Percentiles rank a stretch among this genome's conserved stretches.
These are phyloP conservation scores for Funneliformis mosseae DNA, from an alignment of 192 early-diverging fungal species.

Conservation along the genomic window DNA sequence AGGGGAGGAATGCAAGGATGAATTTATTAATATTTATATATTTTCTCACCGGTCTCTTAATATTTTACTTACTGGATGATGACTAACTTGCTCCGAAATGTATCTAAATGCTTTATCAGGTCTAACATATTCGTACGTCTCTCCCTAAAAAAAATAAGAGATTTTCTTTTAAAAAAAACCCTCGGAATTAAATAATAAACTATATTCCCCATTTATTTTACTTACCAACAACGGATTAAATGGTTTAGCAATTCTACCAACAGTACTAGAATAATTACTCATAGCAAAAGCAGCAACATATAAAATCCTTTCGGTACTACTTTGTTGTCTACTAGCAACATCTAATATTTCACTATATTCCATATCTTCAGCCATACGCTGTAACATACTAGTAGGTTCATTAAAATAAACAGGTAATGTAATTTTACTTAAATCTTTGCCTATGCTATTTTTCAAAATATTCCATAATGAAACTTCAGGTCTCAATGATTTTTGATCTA, in stretches of 20 bases:
- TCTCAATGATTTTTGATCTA: conserved; percentile 47
- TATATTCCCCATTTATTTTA: not conserved
- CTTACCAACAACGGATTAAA: conserved; percentile 82
- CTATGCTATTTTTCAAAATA: conserved; percentile 86
- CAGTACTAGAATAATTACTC: conserved; percentile 82
- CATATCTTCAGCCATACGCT: conserved; percentile 84
- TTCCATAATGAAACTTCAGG: conserved; percentile 83
- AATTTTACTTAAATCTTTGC: conserved; percentile 82
- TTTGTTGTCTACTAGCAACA: conserved; percentile 65
- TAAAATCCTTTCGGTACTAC: conserved; percentile 64
- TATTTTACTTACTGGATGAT: conserved; percentile 70
- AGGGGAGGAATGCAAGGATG: not conserved
- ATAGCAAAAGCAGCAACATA: conserved; percentile 87
- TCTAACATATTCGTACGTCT: conserved; percentile 85
- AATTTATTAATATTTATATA: not conserved
- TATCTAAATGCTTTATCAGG: conserved; percentile 79
- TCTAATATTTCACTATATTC: conserved; percentile 85
- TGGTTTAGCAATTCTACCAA: conserved; percentile 82
- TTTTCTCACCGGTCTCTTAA: not conserved
- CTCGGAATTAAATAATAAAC: not conserved
- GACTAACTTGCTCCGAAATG: conserved; percentile 85
- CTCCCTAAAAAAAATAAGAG: conserved; percentile 50
- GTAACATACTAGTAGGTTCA: conserved; percentile 84
- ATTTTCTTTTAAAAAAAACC: not conserved
- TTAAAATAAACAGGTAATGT: conserved; percentile 90